Conservation (phyloP, 371 early-diverging fungal species). For the Sanchytrium tribonematis region DNA sequence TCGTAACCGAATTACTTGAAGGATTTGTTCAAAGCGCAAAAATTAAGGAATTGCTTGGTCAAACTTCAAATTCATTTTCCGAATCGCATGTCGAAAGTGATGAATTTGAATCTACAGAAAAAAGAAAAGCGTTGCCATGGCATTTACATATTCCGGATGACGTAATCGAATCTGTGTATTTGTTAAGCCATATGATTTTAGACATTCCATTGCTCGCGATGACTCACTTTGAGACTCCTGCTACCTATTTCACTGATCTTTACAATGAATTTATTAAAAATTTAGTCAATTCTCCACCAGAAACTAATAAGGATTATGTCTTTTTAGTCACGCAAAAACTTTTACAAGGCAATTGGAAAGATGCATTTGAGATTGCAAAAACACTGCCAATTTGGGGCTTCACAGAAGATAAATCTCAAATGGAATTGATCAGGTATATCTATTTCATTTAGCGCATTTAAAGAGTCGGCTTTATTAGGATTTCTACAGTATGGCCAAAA, state of each 20-base stretch:
- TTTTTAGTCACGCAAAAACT: not conserved
- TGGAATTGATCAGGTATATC: not conserved
- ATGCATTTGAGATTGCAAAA: not conserved
- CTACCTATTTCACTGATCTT: not conserved
- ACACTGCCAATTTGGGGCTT: not conserved
- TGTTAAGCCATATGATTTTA: slow-evolving; percentile 75
- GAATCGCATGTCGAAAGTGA: slow-evolving; percentile 33
- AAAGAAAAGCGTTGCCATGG: slow-evolving; percentile 81
- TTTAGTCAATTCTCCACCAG: not conserved
- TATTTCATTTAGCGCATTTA: not conserved
- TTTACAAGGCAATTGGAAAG: not conserved
- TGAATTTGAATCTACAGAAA: slow-evolving; percentile 66
- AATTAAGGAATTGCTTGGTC: slow-evolving; percentile 73
- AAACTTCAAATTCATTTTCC: slow-evolving; percentile 51
- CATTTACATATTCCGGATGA: slow-evolving; percentile 96
- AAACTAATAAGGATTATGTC: not conserved
- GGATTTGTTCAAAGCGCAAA: slow-evolving; percentile 64
- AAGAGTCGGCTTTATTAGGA: not conserved
- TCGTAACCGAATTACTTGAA: slow-evolving; percentile 51
- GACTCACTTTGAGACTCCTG: slow-evolving; percentile 5
- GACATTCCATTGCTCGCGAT: slow-evolving; percentile 85
- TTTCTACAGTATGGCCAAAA: not conserved
- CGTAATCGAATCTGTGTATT: slow-evolving; percentile 77
- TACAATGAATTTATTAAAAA: not conserved
- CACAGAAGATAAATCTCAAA: not conserved